Evolutionary conservation across 2,329 filamentous ascomycete species (phyloP).

Genomic region (Lasiodiplodia gonubiensis): DNA sequence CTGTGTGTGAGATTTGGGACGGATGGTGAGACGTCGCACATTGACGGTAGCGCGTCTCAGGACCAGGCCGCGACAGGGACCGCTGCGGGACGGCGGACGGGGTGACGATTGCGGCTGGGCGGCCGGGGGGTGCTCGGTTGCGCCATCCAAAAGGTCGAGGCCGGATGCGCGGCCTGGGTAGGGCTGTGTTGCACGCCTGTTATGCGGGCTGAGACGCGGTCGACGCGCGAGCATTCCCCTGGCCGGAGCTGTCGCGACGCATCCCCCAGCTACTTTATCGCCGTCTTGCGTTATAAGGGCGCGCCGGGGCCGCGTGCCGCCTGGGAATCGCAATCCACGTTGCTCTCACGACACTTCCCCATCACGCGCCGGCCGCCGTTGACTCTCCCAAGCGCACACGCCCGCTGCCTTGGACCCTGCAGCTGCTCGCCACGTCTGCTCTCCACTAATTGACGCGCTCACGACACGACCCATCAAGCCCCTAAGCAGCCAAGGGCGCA

Average conservation of each 20-base stretch:
- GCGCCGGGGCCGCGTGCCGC: not conserved
- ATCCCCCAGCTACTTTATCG: conserved; percentile 1
- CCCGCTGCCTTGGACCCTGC: conserved; percentile 14
- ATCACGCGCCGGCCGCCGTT: conserved; percentile 9
- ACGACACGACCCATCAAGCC: conserved; percentile 8
- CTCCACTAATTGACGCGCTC: conserved; percentile 9
- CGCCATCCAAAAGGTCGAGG: not conserved
- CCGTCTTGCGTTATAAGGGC: conserved; percentile 1
- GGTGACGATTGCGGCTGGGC: not conserved
- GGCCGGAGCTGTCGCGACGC: not conserved
- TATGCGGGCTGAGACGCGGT: conserved; percentile 23
- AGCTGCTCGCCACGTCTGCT: conserved; percentile 8
- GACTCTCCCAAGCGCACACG: not conserved
- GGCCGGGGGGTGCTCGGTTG: not conserved
- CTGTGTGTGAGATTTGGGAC: not conserved
- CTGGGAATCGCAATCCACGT: not conserved
- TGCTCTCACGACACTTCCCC: not conserved
- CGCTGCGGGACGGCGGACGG: not conserved
- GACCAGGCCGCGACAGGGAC: not conserved
- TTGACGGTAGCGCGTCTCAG: conserved; percentile 23
- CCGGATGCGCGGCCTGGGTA: not conserved
- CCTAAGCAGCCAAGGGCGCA: conserved; percentile 4
- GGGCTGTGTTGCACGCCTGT: conserved; percentile 19
- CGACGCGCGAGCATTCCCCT: conserved; percentile 20
- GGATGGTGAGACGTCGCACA: conserved; percentile 26